Conservation (phyloP, 108 stramenopile genomes). For the Heterococcus sp. region DNA sequence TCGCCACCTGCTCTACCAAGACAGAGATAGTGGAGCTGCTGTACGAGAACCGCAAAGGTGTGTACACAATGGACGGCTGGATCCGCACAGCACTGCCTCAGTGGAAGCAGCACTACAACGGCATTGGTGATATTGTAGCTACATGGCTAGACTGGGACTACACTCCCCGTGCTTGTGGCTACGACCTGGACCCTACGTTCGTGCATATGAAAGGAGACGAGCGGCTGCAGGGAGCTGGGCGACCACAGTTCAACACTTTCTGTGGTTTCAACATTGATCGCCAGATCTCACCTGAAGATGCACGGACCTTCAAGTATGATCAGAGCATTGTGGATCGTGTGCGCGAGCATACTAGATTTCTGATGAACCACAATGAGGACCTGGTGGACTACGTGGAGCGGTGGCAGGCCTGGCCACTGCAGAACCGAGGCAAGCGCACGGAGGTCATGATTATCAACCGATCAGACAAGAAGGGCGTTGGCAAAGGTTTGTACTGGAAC, state of each 20-base stretch:
- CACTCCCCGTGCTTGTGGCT: not conserved
- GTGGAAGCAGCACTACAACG: too few species aligned
- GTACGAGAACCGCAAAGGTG: too few species aligned
- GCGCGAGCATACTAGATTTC: not conserved
- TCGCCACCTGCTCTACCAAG: too few species aligned
- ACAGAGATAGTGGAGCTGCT: too few species aligned
- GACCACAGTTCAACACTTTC: not conserved
- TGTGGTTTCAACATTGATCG: not conserved
- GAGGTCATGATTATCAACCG: not conserved
- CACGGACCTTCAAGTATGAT: not conserved
- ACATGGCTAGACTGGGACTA: too few species aligned
- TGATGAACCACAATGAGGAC: not conserved
- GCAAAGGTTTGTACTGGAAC: not conserved
- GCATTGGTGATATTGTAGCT: too few species aligned
- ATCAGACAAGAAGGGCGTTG: not conserved
- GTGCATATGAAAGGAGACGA: not conserved
- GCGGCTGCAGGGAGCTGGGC: not conserved
- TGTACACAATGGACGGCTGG: too few species aligned
- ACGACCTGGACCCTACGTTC: not conserved
- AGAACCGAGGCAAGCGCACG: not conserved
- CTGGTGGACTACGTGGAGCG: not conserved
- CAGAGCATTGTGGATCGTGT: not conserved
- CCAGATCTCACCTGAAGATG: not conserved
- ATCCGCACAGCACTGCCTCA: too few species aligned
- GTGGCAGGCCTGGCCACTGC: not conserved